Conservation (phyloP, 768 basidiomycete species). For the Harrya chromipes region DNA sequence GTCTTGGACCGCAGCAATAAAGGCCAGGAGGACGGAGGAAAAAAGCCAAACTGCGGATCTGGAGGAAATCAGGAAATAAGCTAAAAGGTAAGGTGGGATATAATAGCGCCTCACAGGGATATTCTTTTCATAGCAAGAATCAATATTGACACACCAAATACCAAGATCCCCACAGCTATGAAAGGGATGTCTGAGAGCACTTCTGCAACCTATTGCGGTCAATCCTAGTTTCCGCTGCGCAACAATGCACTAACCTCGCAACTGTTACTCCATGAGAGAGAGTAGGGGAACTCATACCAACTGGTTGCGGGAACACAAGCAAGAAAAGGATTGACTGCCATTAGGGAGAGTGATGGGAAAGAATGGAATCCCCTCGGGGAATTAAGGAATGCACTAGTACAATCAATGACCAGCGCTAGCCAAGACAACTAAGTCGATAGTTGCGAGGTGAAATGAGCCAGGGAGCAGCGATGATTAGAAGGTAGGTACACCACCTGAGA, state of each 20-base stretch:
- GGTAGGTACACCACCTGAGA: too few species aligned
- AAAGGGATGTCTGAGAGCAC: conserved; percentile 65
- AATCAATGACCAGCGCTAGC: conserved; percentile 4
- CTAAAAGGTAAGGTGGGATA: not conserved
- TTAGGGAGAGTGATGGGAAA: conserved; percentile 15
- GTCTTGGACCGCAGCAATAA: conserved; percentile 62
- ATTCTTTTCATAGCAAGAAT: conserved; percentile 51
- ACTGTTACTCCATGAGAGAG: conserved; percentile 40
- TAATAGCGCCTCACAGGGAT: conserved; percentile 41
- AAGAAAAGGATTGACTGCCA: conserved; percentile 16
- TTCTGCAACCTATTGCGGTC: conserved; percentile 44
- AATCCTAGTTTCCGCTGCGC: not conserved
- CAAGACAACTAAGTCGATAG: not conserved
- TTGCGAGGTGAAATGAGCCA: conserved; percentile 1
- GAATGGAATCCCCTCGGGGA: conserved; percentile 14
- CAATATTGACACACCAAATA: conserved; percentile 57
- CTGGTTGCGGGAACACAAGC: conserved; percentile 10
- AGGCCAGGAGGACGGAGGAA: conserved; percentile 54
- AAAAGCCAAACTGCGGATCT: conserved; percentile 54
- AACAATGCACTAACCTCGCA: conserved; percentile 39
- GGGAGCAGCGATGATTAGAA: conserved; percentile 1
- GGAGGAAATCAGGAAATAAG: not conserved
- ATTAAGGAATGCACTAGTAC: not conserved
- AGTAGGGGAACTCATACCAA: conserved; percentile 25
- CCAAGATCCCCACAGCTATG: conserved; percentile 62